Percentiles rank a stretch among this genome's conserved stretches.
Conservation (phyloP, 139 green algal species). For the Helicosporidium sp. region DNA sequence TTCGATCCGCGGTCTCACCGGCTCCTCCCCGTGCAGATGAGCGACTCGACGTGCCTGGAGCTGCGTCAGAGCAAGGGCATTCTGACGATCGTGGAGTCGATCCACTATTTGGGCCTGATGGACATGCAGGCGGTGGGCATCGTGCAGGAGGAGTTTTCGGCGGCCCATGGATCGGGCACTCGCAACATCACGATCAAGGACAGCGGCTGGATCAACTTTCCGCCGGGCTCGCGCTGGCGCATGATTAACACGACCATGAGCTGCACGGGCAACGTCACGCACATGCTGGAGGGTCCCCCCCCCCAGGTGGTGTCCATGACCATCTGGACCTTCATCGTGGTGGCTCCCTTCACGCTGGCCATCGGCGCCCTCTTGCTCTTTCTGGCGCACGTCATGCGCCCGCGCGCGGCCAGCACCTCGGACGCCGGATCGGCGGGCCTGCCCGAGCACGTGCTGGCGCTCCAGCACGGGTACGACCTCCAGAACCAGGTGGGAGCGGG, state of each 20-base stretch:
- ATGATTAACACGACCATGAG: not conserved
- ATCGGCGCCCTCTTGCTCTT: not conserved
- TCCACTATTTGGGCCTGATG: not conserved
- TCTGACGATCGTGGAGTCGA: not conserved
- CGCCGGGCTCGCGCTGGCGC: not conserved
- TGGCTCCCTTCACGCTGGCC: too few species aligned
- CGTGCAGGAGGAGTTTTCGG: not conserved
- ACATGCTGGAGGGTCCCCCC: constrained; percentile 4
- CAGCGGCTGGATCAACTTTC: constrained; percentile 2
- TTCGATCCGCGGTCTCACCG: not conserved
- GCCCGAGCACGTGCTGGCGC: constrained; percentile 3
- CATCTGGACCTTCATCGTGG: too few species aligned
- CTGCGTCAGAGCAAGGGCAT: not conserved
- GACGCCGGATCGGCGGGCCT: not conserved
- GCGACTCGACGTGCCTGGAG: constrained; percentile 2
- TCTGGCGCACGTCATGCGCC: not conserved
- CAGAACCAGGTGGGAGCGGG: constrained; percentile 4
- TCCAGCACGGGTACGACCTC: constrained; percentile 1
- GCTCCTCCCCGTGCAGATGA: not conserved
- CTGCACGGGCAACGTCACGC: constrained; percentile 14
- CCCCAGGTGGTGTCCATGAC: not conserved
- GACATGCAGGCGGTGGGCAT: not conserved
- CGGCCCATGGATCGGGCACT: not conserved
- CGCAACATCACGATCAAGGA: not conserved
- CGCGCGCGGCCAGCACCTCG: not conserved